Evolutionary conservation across 1,284 basidiomycete genomes (phyloP).

Genomic region (Rhodotorula sp.): DNA sequence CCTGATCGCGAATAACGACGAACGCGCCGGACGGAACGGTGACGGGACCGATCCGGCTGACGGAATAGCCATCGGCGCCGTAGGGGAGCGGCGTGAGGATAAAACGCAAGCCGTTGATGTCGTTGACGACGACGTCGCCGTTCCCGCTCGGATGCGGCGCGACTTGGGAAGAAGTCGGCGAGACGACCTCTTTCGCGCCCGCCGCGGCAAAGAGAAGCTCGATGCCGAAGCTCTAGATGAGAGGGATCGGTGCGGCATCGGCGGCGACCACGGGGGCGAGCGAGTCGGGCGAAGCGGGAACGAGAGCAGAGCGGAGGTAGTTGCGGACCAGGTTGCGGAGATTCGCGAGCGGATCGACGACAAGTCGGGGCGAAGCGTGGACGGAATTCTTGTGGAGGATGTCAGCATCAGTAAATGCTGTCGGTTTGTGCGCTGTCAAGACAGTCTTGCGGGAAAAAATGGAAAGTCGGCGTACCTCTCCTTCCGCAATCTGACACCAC

Average conservation of each 20-base stretch:
- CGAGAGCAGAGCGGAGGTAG: slow-evolving; percentile 1
- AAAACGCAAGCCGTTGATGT: slow-evolving; percentile 40
- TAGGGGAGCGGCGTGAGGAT: slow-evolving; percentile 19
- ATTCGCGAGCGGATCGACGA: not conserved
- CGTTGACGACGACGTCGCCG: slow-evolving; percentile 27
- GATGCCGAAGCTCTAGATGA: slow-evolving; percentile 36
- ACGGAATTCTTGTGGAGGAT: not conserved
- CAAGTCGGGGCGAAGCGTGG: not conserved
- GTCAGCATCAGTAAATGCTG: not conserved
- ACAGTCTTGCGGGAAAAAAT: not conserved
- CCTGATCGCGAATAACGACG: slow-evolving; percentile 39
- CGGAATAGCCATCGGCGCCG: slow-evolving; percentile 33
- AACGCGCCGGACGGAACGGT: slow-evolving; percentile 24
- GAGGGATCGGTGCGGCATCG: not conserved
- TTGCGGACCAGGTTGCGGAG: slow-evolving; percentile 1
- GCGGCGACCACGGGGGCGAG: not conserved
- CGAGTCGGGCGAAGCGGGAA: not conserved
- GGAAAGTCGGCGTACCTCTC: slow-evolving; percentile 34
- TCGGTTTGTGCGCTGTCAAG: not conserved
- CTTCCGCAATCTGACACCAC: slow-evolving; percentile 33
- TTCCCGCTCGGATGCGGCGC: not conserved
- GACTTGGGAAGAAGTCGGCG: slow-evolving; percentile 13
- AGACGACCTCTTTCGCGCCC: slow-evolving; percentile 16
- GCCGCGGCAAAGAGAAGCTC: slow-evolving; percentile 42
- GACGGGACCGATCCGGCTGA: slow-evolving; percentile 37